phyloP scores from a whole-genome alignment of 129 eudicot species.

The Centella asiatica region DNA sequence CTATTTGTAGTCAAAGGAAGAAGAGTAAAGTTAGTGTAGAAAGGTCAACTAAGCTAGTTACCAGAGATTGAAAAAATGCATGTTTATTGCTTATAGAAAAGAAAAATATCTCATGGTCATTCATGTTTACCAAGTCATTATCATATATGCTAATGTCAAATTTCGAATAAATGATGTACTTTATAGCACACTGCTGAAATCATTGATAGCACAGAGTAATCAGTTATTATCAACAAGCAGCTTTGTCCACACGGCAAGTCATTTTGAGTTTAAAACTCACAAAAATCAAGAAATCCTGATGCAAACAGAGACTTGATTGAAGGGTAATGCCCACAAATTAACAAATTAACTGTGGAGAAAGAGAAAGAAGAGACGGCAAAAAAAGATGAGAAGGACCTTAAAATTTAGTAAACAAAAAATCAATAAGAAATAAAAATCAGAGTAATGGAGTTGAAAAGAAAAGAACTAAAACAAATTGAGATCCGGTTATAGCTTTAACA shows the following conservation, averaged over 20 bases:
- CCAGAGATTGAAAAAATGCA: not conserved
- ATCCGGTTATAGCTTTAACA: no score
- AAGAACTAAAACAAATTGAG: not conserved
- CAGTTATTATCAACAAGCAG: not conserved
- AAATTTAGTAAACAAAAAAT: not conserved
- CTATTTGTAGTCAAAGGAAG: not conserved
- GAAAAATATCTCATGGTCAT: not conserved
- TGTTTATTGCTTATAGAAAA: not conserved
- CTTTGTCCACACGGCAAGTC: not conserved
- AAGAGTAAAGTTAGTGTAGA: not conserved
- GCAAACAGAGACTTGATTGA: no score
- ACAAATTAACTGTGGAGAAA: no score
- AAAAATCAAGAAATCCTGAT: not conserved
- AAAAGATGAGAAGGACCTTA: not conserved
- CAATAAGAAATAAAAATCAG: not conserved
- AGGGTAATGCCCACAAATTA: no score
- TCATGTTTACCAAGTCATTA: no score
- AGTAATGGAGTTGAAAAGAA: not conserved
- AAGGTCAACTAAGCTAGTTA: not conserved
- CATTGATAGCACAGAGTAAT: not conserved
- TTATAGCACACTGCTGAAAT: not conserved
- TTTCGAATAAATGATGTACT: not conserved
- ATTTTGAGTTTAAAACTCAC: not conserved
- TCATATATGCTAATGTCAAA: not conserved
- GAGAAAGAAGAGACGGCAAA: not conserved